Base-by-base conservation (phyloP, 257 asterid genomes). In the Eucommia ulmoides region DNA sequence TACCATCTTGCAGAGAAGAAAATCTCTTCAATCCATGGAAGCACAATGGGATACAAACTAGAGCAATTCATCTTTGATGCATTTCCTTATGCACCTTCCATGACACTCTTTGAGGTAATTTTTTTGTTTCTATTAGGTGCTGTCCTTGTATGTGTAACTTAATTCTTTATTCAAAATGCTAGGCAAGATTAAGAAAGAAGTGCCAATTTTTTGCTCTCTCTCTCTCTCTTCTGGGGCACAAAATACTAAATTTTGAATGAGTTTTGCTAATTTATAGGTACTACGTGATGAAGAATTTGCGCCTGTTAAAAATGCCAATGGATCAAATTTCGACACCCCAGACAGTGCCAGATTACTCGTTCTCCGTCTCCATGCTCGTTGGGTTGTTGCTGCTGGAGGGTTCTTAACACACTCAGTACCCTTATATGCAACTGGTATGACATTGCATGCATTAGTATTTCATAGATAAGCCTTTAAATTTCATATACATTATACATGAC, bases 381-480 rank as follows among this genome's bases (percentile, higher is more conserved):
- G 96, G 98, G 98, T 89, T 54, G 79, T 77, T 67, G 93, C 94
- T 23, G 98, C 98, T 7, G 96, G 98, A 48, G 98, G 98, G 51
- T 89, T 89, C 76, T 67, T 89, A 79, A 89, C 96, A 53, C 98
- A 85, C 67, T 85, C 96, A 1, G 96, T 85, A 55, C 98, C 96
- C 54, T 74, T 85, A 65, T 78, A 89, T 68, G 69, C 78, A 18
- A 89, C 98, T 41, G 97, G 97, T 83, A 69, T 44, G n/a, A n/a
- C n/a, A n/a, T n/a, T n/a, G n/a, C n/a, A n/a, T n/a, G n/a, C n/a
- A n/a, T n/a, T n/a, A n/a, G n/a, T n/a, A n/a, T n/a, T n/a, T n/a
- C n/a, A n/a, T n/a, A n/a, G n/a, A n/a, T n/a, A n/a, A n/a, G n/a
- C n/a, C n/a, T n/a, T n/a, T n/a, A n/a, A n/a, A n/a, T n/a, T n/a